Conservation (phyloP, 805 yeast species). For the Candida ovalis region DNA sequence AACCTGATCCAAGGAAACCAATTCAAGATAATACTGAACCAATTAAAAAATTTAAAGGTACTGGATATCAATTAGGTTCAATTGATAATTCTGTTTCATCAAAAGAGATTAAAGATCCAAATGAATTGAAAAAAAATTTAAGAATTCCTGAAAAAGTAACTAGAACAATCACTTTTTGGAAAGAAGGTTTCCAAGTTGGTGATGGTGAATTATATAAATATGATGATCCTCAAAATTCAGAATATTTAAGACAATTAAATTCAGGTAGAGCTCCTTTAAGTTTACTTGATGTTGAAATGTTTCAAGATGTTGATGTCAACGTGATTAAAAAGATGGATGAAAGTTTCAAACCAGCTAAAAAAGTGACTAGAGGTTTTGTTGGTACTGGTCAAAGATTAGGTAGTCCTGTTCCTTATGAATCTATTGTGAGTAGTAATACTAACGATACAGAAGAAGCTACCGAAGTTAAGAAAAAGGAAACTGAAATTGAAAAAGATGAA, state of each 20-base stretch:
- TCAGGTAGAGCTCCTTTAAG: conserved; percentile 89
- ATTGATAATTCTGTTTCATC: conserved; percentile 36
- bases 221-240: conserved; percentile 88
- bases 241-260: conserved; percentile 73
- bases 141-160: conserved; percentile 47
- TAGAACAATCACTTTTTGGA: conserved; percentile 91
- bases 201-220: conserved; percentile 83
- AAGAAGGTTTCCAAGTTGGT: conserved; percentile 92
- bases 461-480: conserved; percentile 9
- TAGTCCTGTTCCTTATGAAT: conserved; percentile 80
- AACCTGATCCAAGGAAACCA: conserved; percentile 35
- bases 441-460: conserved; percentile 17
- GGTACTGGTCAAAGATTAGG: conserved; percentile 88
- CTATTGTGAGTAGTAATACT: conserved; percentile 11
- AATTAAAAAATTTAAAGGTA: conserved; percentile 39
- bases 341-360: conserved; percentile 56
- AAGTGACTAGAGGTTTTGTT: conserved; percentile 52
- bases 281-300: conserved; percentile 75
- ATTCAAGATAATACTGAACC: conserved; percentile 18
- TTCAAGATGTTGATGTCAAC: conserved; percentile 90
- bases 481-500: conserved; percentile 17
- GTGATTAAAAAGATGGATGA: conserved; percentile 81
- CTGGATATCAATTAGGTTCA: conserved; percentile 52
- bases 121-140: conserved; percentile 8
- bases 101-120: conserved; percentile 30